A percentile compares a stretch with the other conserved stretches of the same genome.
These are phyloP conservation scores for Podaxis sp. DNA, from an alignment of 768 basidiomycete species.

Conservation along the genomic window DNA sequence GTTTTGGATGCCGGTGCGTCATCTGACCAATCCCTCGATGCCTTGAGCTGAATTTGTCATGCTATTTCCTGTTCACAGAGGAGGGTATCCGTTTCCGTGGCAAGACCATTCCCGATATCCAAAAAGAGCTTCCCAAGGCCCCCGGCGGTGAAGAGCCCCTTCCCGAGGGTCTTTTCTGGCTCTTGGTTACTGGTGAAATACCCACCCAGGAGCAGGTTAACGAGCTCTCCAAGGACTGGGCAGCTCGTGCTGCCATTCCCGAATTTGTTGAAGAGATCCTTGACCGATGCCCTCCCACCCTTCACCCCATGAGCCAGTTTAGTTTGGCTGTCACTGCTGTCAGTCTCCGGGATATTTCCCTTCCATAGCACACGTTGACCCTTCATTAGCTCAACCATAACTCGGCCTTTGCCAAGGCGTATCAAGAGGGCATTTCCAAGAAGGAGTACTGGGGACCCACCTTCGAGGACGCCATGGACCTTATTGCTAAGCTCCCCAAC, in stretches of 20 bases:
- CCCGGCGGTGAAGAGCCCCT: constrained; percentile 87
- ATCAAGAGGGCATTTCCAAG: constrained; percentile 89
- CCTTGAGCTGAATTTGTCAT: background rate
- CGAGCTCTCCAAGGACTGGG: constrained; percentile 91
- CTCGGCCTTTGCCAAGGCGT: constrained; percentile 94
- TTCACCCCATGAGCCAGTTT: constrained; percentile 99
- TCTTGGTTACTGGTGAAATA: constrained; percentile 91
- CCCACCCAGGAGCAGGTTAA: constrained; percentile 88
- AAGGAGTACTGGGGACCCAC: constrained; percentile 96
- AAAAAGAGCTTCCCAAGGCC: constrained; percentile 85
- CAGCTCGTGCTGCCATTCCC: constrained; percentile 86
- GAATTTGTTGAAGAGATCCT: constrained; percentile 96
- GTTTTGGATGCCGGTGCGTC: constrained; percentile 86
- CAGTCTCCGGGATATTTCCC: constrained; percentile 22
- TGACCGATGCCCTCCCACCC: constrained; percentile 88
- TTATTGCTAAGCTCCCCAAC: constrained; percentile 95
- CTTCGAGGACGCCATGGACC: constrained; percentile 87
- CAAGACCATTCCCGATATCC: constrained; percentile 89
- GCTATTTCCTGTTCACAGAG: constrained; percentile 41
- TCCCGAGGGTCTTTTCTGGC: constrained; percentile 94
- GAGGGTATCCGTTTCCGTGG: constrained; percentile 99
- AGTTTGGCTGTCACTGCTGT: constrained; percentile 93
- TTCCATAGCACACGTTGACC: constrained; percentile 2
- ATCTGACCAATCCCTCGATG: background rate
- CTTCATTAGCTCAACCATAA: constrained; percentile 78